These are phyloP conservation scores for Acanthamoeba castellanii DNA, from an alignment of 208 protist species.

Conservation along the genomic window DNA sequence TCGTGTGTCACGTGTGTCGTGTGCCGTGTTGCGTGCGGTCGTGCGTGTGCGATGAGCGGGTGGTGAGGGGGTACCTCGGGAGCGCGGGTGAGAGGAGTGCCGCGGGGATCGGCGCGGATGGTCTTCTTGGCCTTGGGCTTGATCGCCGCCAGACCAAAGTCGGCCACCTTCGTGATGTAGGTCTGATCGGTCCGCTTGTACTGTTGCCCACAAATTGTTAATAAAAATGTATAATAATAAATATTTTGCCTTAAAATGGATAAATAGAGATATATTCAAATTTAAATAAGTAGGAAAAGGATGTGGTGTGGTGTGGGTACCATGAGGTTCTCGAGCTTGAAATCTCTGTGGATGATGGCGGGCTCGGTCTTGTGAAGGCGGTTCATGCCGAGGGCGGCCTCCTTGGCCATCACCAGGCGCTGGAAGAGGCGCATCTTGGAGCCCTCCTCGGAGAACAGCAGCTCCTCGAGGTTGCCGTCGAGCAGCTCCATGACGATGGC, in stretches of 20 bases:
- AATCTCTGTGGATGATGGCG: slow-evolving; percentile 84
- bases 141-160: slow-evolving; percentile 78
- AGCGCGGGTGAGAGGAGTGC: slow-evolving; percentile 85
- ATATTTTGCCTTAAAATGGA: not conserved
- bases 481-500: slow-evolving; percentile 63
- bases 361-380: slow-evolving; percentile 83
- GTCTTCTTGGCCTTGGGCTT: slow-evolving; percentile 81
- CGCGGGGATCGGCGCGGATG: slow-evolving; percentile 79
- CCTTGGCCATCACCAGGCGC: slow-evolving; percentile 48
- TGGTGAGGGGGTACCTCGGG: slow-evolving; percentile 78
- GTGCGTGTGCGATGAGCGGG: no score
- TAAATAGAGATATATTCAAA: not conserved
- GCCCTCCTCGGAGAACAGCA: slow-evolving; percentile 25
- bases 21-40: no score
- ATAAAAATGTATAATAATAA: not conserved
- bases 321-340: slow-evolving; percentile 76
- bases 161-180: slow-evolving; percentile 38
- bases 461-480: slow-evolving; percentile 31
- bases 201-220: not conserved
- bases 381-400: slow-evolving; percentile 83
- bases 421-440: slow-evolving; percentile 62
- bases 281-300: not conserved
- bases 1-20: no score
- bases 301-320: not conserved
- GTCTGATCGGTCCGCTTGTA: slow-evolving; percentile 48